Percentiles rank a stretch among this genome's conserved stretches.
phyloP scores from a whole-genome alignment of 1,139 yeast species.

The Chernovozyma aurita region DNA sequence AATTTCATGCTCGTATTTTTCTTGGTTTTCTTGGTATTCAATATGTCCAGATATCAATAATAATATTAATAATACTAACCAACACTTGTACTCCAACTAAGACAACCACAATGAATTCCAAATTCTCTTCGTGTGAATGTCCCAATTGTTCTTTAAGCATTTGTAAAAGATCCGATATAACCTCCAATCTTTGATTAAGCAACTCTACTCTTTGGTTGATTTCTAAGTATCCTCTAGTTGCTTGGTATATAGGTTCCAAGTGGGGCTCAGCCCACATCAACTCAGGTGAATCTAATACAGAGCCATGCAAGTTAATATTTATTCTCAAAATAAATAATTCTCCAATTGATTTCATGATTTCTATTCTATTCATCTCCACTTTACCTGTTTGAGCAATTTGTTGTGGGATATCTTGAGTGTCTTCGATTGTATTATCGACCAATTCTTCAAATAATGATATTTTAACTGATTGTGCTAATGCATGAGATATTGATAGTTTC shows the following conservation, averaged over 20 bases:
- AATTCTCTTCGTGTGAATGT: constrained; percentile 83
- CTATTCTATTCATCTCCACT: constrained; percentile 89
- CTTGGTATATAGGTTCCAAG: constrained; percentile 93
- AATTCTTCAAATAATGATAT: constrained; percentile 92
- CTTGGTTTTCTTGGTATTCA: too few species aligned
- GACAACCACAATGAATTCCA: constrained; percentile 90
- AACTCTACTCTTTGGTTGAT: constrained; percentile 89
- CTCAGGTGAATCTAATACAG: constrained; percentile 93
- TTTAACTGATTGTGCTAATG: constrained; percentile 88
- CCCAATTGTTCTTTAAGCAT: constrained; percentile 97
- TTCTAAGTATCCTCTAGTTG: constrained; percentile 90
- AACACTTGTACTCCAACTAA: constrained; percentile 88
- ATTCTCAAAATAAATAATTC: constrained; percentile 88
- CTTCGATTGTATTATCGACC: constrained; percentile 93
- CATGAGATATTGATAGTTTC: constrained; percentile 84
- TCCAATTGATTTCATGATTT: constrained; percentile 94
- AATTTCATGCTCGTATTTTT: too few species aligned
- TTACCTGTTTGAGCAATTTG: constrained; percentile 93
- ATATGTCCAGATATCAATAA: constrained; percentile 37
- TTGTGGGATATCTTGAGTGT: constrained; percentile 94
- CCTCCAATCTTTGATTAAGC: constrained; percentile 87
- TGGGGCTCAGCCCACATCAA: constrained; percentile 99
- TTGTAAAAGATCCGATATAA: constrained; percentile 84
- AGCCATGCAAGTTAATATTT: constrained; percentile 88
- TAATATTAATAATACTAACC: constrained; percentile 74